Conservation (phyloP, 1,284 basidiomycete genomes). For the Pyrrhoderma lamaoense region DNA sequence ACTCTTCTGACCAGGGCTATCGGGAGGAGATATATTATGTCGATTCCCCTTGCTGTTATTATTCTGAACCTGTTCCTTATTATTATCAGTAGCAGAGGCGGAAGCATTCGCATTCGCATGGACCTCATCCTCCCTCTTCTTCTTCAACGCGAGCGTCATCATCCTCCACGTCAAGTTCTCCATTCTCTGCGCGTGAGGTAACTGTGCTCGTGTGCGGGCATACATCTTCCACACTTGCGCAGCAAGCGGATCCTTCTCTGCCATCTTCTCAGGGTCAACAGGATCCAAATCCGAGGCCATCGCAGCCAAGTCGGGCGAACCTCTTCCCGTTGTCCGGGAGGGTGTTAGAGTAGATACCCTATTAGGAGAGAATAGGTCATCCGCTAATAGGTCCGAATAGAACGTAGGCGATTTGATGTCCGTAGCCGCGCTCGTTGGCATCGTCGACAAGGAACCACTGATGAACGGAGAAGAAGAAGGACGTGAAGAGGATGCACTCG, state of each 20-base stretch:
- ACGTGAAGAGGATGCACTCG: conserved; percentile 17
- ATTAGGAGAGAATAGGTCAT: conserved; percentile 49
- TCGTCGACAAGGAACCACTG: conserved; percentile 16
- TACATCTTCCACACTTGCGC: conserved; percentile 98
- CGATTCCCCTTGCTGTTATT: no score
- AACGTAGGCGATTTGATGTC: conserved; percentile 42
- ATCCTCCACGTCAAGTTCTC: conserved; percentile 97
- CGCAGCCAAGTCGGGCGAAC: conserved; percentile 57
- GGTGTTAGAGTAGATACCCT: conserved; percentile 51
- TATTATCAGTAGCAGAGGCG: no score
- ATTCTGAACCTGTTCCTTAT: no score
- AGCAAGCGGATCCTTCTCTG: conserved; percentile 82
- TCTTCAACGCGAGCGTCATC: conserved; percentile 92
- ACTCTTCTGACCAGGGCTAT: no score
- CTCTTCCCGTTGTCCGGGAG: conserved; percentile 40
- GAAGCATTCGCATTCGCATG: neutral
- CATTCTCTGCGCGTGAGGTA: conserved; percentile 92
- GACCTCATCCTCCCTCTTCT: conserved; percentile 67
- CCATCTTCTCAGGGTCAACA: conserved; percentile 55
- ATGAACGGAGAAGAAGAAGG: conserved; percentile 14
- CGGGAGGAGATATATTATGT: no score
- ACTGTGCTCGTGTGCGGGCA: conserved; percentile 75
- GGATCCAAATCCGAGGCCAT: conserved; percentile 33
- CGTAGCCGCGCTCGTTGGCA: conserved; percentile 17
- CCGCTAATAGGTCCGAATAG: conserved; percentile 58